Evolutionary conservation across 139 green algal species (phyloP).

Genomic region (Chlorella sorokiniana): DNA sequence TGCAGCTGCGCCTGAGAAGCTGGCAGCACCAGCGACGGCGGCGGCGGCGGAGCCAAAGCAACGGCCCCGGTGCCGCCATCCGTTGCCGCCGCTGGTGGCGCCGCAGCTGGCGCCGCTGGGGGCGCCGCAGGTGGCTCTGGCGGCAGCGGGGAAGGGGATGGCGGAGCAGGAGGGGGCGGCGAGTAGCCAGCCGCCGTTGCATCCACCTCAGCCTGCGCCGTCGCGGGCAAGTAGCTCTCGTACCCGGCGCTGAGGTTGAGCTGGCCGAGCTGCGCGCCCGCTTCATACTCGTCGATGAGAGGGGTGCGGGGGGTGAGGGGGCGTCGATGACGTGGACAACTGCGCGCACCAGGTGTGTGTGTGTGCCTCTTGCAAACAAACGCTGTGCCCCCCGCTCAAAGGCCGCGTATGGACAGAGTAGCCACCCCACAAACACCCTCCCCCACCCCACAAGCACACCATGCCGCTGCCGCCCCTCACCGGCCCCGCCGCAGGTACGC

Average conservation of each 20-base stretch:
- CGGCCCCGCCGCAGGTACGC: too few relatives aligned
- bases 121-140: not conserved
- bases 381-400: too few relatives aligned
- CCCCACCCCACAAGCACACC: too few relatives aligned
- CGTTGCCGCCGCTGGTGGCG: too few relatives aligned
- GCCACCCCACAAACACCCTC: too few relatives aligned
- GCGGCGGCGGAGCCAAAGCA: too few relatives aligned
- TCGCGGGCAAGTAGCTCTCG: not conserved
- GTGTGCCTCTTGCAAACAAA: too few relatives aligned
- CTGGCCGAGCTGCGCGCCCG: not conserved
- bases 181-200: not conserved
- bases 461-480: too few relatives aligned
- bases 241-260: not conserved
- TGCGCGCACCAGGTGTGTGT: not conserved
- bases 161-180: not conserved
- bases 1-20: too few relatives aligned
- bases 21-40: too few relatives aligned
- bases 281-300: not conserved
- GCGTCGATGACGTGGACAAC: not conserved
- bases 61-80: not conserved
- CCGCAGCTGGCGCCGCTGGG: not conserved
- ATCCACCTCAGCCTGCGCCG: conserved; percentile 18
- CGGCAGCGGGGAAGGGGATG: not conserved
- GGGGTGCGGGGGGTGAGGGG: conserved; percentile 1
- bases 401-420: too few relatives aligned